These are phyloP conservation scores for Pueraria montana DNA, from an alignment of 306 rosid genomes.

Conservation along the genomic window DNA sequence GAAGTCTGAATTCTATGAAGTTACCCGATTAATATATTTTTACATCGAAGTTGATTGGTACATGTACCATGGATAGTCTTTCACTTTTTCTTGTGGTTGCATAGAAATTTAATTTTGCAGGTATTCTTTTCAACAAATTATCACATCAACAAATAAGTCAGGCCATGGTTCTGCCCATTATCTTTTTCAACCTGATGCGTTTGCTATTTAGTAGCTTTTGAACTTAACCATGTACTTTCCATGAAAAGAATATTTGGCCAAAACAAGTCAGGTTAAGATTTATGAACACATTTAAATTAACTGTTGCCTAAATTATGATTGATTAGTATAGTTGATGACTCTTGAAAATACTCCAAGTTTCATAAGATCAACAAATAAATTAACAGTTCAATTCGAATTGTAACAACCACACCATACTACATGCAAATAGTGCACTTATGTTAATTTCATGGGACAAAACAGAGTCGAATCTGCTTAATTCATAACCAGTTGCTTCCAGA, in stretches of 20 bases:
- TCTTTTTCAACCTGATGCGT: background rate
- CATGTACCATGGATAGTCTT: background rate
- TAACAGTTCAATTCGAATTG: background rate
- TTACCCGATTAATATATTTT: background rate
- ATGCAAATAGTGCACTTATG: background rate
- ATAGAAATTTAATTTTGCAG: background rate
- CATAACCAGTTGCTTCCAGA: background rate
- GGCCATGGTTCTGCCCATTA: background rate
- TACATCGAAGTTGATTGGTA: background rate
- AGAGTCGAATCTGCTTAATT: background rate
- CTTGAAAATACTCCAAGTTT: background rate
- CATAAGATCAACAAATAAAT: background rate
- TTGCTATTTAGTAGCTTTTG: background rate
- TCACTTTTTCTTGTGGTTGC: background rate
- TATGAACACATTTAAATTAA: background rate
- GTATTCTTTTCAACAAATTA: background rate
- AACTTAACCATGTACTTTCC: background rate
- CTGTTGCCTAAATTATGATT: background rate
- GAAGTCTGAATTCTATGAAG: background rate
- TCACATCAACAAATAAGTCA: background rate
- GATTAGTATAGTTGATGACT: background rate
- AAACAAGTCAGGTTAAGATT: background rate
- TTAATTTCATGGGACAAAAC: background rate
- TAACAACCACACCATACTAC: background rate
- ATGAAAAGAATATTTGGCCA: background rate